Base-by-base conservation (phyloP, 352 stramenopile genomes). In the Phytophthora melonis region DNA sequence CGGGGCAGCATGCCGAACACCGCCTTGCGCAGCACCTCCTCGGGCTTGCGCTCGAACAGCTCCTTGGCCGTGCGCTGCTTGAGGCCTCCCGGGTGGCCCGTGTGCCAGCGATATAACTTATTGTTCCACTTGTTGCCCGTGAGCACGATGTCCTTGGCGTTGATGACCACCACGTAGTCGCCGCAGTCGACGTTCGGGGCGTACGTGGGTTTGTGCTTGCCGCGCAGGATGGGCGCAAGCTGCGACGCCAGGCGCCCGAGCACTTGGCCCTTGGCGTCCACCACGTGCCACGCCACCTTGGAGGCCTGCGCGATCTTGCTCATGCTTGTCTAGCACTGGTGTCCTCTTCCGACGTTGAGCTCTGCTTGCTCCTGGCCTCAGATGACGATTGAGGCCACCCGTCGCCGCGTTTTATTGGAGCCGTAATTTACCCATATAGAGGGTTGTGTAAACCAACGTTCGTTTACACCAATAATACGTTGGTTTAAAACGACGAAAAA, bases 201-300 rank as follows among this genome's bases (percentile, higher is more conserved):
- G 84, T 98, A 99, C 59, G 96, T 99, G 8, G 98, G 98, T 81
- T 99, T 99, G 89, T 99, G 97, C 82, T 99, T 99, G 58, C 98
- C 98, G 61, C 91, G 95, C 21, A 99, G 85, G 72, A 99, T 98
- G 14, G 93, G 94, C 45, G 97, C 94, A 47, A 99, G 93, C 75
- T 98, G 94, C 58, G 92, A 98, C 30, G 98, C 97, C 49, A 99
- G 79, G 6, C 98, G 94, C 10, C 98, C 98, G 14, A 99, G 91
- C 41, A 98, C 95, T 82, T 99, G 95, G 23, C 95, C 92, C 64
- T 97, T 92, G 58, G 97, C 98, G 80, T 99, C 97, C 56, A 99
- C 92, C 43, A 99, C 87, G 85, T 99, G 97, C 97, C 97, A 99
- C 76, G 86, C 87, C 68, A 93, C 79, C 68, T 94, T 95, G 61